Evolutionary conservation across 495 filamentous ascomycete genomes (phyloP), one percentile per base, ranked within the genome.

Genomic region (Podospora conica): DNA sequence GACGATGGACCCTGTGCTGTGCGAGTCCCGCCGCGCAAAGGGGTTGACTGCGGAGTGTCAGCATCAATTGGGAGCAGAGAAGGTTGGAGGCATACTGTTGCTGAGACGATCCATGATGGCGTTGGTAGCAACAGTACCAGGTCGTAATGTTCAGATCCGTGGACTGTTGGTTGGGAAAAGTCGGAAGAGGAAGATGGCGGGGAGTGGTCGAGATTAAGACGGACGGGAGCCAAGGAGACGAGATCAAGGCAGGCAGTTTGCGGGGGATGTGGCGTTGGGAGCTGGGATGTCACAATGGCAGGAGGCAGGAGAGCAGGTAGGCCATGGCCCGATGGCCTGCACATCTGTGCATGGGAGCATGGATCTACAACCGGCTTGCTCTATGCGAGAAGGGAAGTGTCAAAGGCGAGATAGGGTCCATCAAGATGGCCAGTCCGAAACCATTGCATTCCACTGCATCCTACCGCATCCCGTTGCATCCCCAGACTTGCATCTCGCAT

Each of bases 11-110:
- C 77, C 76, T 20, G 77, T 67, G 69, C 76, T 76, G 68, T 90
- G 87, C 10, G 81, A 78, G 57, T 91, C 88, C 29, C 84, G 83
- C 72, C 79, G 85, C 54, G 82, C 79, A 74, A 92, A 91, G 15
- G 89, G 89, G 71, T 91, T 91, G 70, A 83, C 86, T 84, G 66
- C 48, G 28, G 28, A 12, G n/a, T 18, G 60, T 25, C 1, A 25
- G 27, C 9, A 22, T 55, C 10, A 54, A 22, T 24, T 15, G 22
- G 67, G n/a, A 66, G 59, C 29, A 61, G 33, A 48, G 57, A 60
- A 56, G 3, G 54, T 7, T 20, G 54, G 12, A 73, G 12, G 25
- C 78, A 18, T 74, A 81, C 79, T 73, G 10, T 75, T 75, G 57
- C 76, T 71, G 55, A 82, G 61, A 65, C 78, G 75, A 60, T 81